Evolutionary conservation across 2,329 filamentous ascomycete genomes (phyloP).

Genomic region (Calonectria naviculata): DNA sequence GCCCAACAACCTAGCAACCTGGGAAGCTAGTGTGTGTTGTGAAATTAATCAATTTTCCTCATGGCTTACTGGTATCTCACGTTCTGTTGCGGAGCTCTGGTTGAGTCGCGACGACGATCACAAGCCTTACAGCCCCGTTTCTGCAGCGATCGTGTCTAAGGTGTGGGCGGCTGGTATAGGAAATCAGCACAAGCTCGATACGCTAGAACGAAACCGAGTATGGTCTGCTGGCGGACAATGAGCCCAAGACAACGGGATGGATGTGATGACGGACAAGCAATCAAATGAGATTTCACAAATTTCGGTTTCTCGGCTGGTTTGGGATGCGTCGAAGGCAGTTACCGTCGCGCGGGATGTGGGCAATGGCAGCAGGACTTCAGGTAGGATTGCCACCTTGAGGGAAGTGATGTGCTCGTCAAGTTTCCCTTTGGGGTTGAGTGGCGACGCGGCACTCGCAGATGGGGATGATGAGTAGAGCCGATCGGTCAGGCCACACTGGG

Average conservation of each 20-base stretch:
- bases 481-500: conserved; percentile 3
- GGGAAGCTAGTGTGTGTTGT: background rate
- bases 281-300: background rate
- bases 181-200: background rate
- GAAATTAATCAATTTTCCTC: conserved; percentile 3
- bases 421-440: background rate
- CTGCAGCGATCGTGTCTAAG: conserved; percentile 1
- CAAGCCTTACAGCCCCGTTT: background rate
- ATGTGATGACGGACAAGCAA: background rate
- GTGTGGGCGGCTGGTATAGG: background rate
- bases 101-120: background rate
- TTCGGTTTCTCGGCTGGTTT: background rate
- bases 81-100: background rate
- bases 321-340: background rate
- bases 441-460: background rate
- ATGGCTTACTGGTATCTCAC: background rate
- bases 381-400: background rate
- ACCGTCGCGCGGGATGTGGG: background rate
- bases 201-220: background rate
- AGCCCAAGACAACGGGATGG: background rate
- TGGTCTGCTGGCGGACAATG: background rate
- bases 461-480: background rate
- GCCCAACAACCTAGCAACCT: background rate
- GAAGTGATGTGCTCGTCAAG: background rate
- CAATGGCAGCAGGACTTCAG: background rate